Evolutionary conservation across 225 moss, liverwort and hornwort genomes (phyloP), one percentile per base, ranked within the genome.

Genomic region (Pseudoscleropodium purum): DNA sequence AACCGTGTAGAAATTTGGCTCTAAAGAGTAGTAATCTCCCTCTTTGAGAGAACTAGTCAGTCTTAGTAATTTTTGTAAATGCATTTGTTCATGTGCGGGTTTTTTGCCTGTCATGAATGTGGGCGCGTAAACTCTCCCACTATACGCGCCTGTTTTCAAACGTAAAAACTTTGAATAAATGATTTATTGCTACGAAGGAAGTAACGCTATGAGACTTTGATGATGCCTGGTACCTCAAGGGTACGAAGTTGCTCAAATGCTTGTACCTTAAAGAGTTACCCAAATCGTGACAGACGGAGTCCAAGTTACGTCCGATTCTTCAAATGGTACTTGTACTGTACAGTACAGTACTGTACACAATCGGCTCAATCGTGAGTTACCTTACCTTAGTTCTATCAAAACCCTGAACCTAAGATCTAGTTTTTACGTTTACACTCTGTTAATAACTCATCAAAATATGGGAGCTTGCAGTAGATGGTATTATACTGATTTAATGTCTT

Each of bases 61-160:
- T 67, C 83, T 86, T 87, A 76, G 79, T 90, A 43, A 52, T 84
- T 91, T 91, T 86, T 93, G 86, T 86, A 88, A 64, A 75, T 90
- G 79, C 83, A 79, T 39, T 79, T 90, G 52, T 90, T 79, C 67
- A 49, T 61, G 86, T 65, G 65, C 49, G 49, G 34, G 0, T 63
- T 64, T 49, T 30, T 85, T 49, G 57, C 59, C 72, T 82, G 72
- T 59, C 57, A 87, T 91, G 91, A 87, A 75, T 82, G 45, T 85
- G 85, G 73, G 78, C 56, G 37, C 61, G 77, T 88, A 72, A 68
- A 69, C 74, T 81, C 85, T 82, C 67, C 62, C 68, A 43, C 91
- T 47, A 34, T 56, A 70, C 27, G 76, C 87, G 30, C 85, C 81
- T 89, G 65, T 85, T 86, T 83, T 56, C 54, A 39, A 82, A 36